Evolutionary conservation across 2,329 filamentous ascomycete genomes (phyloP).

Genomic region (Fusarium anguioides): DNA sequence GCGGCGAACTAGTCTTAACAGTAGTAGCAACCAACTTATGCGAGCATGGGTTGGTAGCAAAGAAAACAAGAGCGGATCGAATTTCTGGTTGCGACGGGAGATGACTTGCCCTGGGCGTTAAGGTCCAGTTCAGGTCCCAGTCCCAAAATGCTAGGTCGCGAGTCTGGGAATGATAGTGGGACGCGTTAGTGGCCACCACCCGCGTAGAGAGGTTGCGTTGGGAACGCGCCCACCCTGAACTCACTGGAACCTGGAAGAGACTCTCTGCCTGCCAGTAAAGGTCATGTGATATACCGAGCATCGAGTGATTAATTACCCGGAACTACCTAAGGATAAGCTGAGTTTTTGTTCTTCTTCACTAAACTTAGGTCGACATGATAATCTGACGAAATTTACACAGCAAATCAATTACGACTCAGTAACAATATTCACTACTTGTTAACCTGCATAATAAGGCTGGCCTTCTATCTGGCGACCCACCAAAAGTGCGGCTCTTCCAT

Average conservation of each 20-base stretch:
- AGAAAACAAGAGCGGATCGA: conserved; percentile 44
- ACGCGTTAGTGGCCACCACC: conserved; percentile 44
- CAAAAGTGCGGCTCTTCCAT: neutral
- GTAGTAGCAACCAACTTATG: neutral
- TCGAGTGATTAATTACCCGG: no score
- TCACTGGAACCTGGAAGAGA: no score
- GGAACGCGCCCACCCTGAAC: conserved; percentile 16
- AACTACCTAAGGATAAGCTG: no score
- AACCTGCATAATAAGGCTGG: no score
- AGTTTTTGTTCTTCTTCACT: no score
- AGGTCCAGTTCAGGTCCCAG: no score
- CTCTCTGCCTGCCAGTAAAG: no score
- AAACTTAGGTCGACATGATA: no score
- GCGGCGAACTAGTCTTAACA: conserved; percentile 23
- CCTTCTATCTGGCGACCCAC: no score
- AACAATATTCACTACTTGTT: no score
- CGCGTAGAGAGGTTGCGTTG: conserved; percentile 48
- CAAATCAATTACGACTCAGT: no score
- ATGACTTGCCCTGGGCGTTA: conserved; percentile 30
- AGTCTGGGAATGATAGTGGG: conserved; percentile 23
- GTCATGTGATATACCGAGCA: conserved; percentile 36
- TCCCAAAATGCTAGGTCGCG: conserved; percentile 34
- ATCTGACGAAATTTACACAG: no score
- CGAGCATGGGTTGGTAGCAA: conserved; percentile 18
- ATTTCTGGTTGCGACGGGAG: conserved; percentile 40